phyloP scores from a whole-genome alignment of 2,329 filamentous ascomycete species.

The Pseudopithomyces maydicus region DNA sequence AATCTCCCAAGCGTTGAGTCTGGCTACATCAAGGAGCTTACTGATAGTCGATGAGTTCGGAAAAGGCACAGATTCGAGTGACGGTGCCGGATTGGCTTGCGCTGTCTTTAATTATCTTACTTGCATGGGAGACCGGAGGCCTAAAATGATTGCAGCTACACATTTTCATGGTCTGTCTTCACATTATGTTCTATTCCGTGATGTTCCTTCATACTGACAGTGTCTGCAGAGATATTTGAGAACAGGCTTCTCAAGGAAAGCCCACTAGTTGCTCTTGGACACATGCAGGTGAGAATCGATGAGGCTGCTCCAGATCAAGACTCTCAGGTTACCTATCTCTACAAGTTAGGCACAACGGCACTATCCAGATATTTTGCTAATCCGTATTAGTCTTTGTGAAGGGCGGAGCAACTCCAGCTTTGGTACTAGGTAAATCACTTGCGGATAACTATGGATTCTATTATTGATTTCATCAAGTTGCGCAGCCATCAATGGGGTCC shows the following conservation, averaged over 20 bases:
- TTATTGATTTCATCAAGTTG: constrained; percentile 56
- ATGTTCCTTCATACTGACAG: constrained; percentile 50
- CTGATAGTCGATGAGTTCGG: constrained; percentile 93
- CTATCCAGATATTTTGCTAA: constrained; percentile 15
- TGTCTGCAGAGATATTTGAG: constrained; percentile 69
- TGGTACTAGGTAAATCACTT: constrained; percentile 63
- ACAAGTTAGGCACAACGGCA: constrained; percentile 56
- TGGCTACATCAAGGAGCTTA: constrained; percentile 76
- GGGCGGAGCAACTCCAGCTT: constrained; percentile 82
- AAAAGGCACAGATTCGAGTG: constrained; percentile 68
- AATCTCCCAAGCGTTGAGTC: constrained; percentile 74
- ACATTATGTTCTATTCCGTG: constrained; percentile 29
- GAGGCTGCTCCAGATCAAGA: constrained; percentile 55
- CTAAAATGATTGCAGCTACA: constrained; percentile 66
- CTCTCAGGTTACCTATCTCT: constrained; percentile 75
- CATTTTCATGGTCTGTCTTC: constrained; percentile 63
- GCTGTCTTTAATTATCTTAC: constrained; percentile 65
- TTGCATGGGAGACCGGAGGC: constrained; percentile 52
- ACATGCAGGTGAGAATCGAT: constrained; percentile 74
- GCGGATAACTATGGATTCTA: not conserved
- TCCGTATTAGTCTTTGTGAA: constrained; percentile 49
- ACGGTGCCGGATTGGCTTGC: constrained; percentile 68
- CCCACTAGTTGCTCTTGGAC: constrained; percentile 62
- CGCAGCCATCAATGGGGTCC: constrained; percentile 84
- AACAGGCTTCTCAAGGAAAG: constrained; percentile 60